Percentiles rank a stretch among this genome's conserved stretches.
Evolutionary conservation across 148 eudicot genomes (phyloP).

Genomic region (Cornus florida): DNA sequence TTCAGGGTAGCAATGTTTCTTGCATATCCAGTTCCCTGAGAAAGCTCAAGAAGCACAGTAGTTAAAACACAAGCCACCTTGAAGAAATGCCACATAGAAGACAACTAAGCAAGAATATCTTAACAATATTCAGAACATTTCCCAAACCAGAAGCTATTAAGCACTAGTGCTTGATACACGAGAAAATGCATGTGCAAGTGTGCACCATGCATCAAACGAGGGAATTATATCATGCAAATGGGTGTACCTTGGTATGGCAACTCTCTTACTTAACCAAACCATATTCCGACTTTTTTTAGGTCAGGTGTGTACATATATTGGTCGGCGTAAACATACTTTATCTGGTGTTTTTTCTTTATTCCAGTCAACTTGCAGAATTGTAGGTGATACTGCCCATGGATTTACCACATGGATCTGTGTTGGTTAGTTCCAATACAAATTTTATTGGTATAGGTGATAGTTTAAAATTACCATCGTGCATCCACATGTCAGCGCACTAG

Average conservation of each 20-base stretch:
- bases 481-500: no score
- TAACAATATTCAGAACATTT: background rate
- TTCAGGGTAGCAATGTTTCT: constrained; percentile 58
- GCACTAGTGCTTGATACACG: background rate
- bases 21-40: constrained; percentile 56
- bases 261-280: no score
- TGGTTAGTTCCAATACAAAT: no score
- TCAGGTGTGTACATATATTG: background rate
- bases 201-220: background rate
- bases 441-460: no score
- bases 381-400: no score
- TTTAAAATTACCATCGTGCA: no score
- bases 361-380: background rate
- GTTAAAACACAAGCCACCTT: background rate
- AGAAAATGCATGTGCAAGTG: background rate
- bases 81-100: background rate
- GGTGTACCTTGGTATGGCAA: background rate
- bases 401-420: no score
- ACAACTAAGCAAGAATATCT: background rate
- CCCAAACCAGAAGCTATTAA: background rate
- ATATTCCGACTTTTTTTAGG: no score
- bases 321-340: no score
- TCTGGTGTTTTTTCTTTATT: background rate
- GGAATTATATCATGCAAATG: no score
- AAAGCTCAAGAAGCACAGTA: background rate